These are phyloP conservation scores for Graphium sp. DNA, from an alignment of 2,329 filamentous ascomycete genomes.

Conservation along the genomic window DNA sequence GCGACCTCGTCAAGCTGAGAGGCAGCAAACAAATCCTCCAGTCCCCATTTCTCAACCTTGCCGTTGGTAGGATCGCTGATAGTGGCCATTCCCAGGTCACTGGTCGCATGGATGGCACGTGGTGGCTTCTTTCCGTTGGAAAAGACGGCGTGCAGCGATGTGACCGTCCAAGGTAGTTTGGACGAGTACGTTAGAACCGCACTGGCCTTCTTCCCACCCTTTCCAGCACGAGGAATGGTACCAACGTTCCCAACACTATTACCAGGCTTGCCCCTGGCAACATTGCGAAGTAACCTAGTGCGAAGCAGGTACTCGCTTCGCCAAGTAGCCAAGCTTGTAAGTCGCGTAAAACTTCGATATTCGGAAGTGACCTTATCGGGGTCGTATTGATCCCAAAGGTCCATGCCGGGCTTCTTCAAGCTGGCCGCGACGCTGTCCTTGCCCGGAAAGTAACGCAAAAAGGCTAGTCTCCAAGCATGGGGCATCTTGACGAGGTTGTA, in stretches of 20 bases:
- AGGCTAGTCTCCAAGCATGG: conserved; percentile 87
- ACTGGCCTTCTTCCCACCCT: conserved; percentile 45
- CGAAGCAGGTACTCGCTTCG: conserved; percentile 87
- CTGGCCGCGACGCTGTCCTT: conserved; percentile 9
- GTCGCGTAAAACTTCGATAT: conserved; percentile 61
- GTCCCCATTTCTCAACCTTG: conserved; percentile 69
- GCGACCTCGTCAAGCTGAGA: conserved; percentile 65
- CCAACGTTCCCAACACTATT: conserved; percentile 30
- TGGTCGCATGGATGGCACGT: conserved; percentile 67
- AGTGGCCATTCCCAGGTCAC: conserved; percentile 62
- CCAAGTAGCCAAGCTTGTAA: conserved; percentile 81
- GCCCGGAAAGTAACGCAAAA: conserved; percentile 60
- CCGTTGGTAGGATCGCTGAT: conserved; percentile 63
- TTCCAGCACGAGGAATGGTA: conserved; percentile 27
- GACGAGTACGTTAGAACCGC: conserved; percentile 77
- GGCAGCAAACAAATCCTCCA: conserved; percentile 58
- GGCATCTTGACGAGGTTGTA: conserved; percentile 76
- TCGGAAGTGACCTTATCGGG: conserved; percentile 42
- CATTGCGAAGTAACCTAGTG: conserved; percentile 65
- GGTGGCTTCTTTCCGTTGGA: conserved; percentile 56
- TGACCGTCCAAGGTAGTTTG: conserved; percentile 63
- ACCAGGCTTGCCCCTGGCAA: conserved; percentile 68
- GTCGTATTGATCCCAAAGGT: conserved; percentile 24
- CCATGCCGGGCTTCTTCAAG: conserved; percentile 16
- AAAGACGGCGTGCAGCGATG: conserved; percentile 66